A percentile compares a stretch with the other conserved stretches of the same genome.
Evolutionary conservation across 2,329 filamentous ascomycete species (phyloP).

Genomic region (Didymella glomerata): DNA sequence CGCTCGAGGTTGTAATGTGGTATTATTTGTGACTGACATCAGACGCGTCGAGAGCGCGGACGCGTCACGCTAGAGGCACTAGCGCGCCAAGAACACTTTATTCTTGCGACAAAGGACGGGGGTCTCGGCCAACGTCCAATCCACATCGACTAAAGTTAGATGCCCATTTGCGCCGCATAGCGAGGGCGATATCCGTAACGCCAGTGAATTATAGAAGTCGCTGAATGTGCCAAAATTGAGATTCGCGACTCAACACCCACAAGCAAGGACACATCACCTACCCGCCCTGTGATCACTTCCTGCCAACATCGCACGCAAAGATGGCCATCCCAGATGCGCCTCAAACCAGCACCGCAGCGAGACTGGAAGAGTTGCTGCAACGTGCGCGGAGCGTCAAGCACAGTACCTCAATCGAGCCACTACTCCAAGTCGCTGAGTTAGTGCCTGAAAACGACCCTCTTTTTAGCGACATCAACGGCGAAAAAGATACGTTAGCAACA

Average conservation of each 20-base stretch:
- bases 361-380: constrained; percentile 52
- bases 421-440: constrained; percentile 54
- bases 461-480: constrained; percentile 34
- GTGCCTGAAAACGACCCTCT: constrained; percentile 41
- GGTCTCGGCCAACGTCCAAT: constrained; percentile 18
- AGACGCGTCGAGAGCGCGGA: neutral
- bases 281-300: constrained; percentile 1
- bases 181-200: neutral
- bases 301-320: constrained; percentile 3
- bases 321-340: constrained; percentile 43
- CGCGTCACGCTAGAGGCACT: neutral
- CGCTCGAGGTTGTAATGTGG: neutral
- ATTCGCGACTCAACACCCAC: neutral
- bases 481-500: constrained; percentile 66
- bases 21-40: neutral
- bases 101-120: constrained; percentile 18
- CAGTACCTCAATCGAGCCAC: constrained; percentile 54
- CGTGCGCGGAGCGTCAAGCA: constrained; percentile 53
- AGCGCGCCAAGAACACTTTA: constrained; percentile 21
- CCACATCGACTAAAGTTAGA: constrained; percentile 17
- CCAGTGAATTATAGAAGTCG: constrained; percentile 4
- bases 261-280: neutral
- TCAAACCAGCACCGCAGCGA: constrained; percentile 39
- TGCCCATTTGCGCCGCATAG: constrained; percentile 7
- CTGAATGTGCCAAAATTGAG: neutral